A percentile compares a stretch with the other conserved stretches of the same genome.
phyloP scores from a whole-genome alignment of 768 basidiomycete species.

The Pleurotus djamor region DNA sequence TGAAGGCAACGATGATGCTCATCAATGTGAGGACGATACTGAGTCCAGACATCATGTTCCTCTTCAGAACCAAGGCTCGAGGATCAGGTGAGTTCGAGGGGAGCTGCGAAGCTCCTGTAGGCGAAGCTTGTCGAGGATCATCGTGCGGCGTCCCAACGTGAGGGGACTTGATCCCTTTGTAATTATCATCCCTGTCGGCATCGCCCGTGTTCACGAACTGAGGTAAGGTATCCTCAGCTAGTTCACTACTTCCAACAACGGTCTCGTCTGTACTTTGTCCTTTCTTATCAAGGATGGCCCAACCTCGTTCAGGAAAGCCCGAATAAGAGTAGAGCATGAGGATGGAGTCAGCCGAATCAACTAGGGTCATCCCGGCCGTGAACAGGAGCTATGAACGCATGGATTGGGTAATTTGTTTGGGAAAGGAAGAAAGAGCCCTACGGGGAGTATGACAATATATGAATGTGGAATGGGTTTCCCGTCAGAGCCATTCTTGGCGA shows the following conservation, averaged over 20 bases:
- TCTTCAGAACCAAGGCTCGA: constrained; percentile 33
- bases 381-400: constrained; percentile 59
- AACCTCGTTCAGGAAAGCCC: constrained; percentile 56
- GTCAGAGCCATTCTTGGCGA: constrained; percentile 58
- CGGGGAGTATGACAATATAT: constrained; percentile 77
- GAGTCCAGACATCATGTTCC: constrained; percentile 73
- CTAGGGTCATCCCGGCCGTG: constrained; percentile 85
- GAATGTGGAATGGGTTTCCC: constrained; percentile 54
- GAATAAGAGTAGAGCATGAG: constrained; percentile 91
- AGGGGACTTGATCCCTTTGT: neutral
- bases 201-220: neutral
- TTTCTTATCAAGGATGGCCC: constrained; percentile 40
- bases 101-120: neutral
- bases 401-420: neutral
- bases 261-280: neutral
- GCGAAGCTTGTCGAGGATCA: neutral
- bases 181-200: neutral
- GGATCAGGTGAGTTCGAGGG: neutral
- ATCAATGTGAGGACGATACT: constrained; percentile 78
- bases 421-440: constrained; percentile 23
- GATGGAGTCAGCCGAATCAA: constrained; percentile 84
- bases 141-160: neutral
- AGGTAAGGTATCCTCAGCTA: neutral
- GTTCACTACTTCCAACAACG: neutral
- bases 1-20: constrained; percentile 86